These are phyloP conservation scores for Arthrinium puccinioides DNA, from an alignment of 2,329 filamentous ascomycete genomes.

Conservation along the genomic window DNA sequence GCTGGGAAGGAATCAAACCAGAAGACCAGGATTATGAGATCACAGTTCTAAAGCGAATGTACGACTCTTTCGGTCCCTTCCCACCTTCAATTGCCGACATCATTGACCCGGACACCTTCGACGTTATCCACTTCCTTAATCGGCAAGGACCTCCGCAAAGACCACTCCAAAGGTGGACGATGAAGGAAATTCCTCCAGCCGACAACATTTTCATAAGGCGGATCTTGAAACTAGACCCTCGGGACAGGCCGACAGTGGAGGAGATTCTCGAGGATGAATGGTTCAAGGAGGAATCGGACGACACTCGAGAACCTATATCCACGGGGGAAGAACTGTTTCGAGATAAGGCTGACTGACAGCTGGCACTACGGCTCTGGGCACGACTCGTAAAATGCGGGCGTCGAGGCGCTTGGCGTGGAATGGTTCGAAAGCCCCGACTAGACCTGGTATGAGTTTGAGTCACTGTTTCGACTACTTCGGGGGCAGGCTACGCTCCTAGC, in stretches of 20 bases:
- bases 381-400: background rate
- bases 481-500: too few relatives aligned
- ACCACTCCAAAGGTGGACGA: constrained; percentile 12
- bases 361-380: background rate
- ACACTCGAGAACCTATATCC: constrained; percentile 6
- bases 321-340: background rate
- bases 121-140: constrained; percentile 13
- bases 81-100: constrained; percentile 11
- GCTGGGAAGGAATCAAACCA: constrained; percentile 6
- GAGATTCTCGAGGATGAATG: constrained; percentile 16
- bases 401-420: background rate
- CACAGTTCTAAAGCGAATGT: constrained; percentile 15
- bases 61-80: constrained; percentile 16
- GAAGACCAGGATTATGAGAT: constrained; percentile 15
- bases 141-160: constrained; percentile 10
- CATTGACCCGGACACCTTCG: constrained; percentile 9
- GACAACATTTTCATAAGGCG: constrained; percentile 16
- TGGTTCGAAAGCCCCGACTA: too few relatives aligned
- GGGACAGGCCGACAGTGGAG: constrained; percentile 17
- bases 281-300: constrained; percentile 17
- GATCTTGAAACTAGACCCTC: constrained; percentile 19
- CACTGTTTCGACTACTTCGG: constrained; percentile 5
- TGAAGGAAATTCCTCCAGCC: constrained; percentile 13
- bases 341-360: background rate
- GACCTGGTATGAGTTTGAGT: background rate